These are phyloP conservation scores for Camptophora hylomeconis DNA, from an alignment of 2,329 filamentous ascomycete genomes.

Conservation along the genomic window DNA sequence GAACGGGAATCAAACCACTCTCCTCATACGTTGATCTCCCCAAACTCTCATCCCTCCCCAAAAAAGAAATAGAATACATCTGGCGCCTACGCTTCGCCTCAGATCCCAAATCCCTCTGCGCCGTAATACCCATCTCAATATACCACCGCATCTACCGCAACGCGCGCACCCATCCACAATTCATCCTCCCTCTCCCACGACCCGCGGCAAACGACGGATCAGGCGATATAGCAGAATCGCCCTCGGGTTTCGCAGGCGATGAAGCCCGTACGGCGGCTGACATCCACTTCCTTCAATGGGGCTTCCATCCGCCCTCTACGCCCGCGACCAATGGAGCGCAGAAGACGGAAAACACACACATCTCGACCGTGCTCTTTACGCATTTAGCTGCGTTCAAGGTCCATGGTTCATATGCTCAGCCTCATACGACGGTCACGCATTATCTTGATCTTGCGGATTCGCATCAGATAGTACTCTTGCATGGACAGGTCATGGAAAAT, in stretches of 20 bases:
- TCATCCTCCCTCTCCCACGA: constrained; percentile 70
- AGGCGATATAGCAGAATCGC: constrained; percentile 17
- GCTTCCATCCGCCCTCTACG: constrained; percentile 53
- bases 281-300: constrained; percentile 95
- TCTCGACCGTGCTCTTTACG: constrained; percentile 77
- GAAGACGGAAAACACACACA: constrained; percentile 38
- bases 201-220: constrained; percentile 14
- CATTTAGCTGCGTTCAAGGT: constrained; percentile 87
- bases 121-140: constrained; percentile 59
- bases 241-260: constrained; percentile 21
- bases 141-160: constrained; percentile 59
- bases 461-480: constrained; percentile 72
- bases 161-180: constrained; percentile 67
- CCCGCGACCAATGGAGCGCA: constrained; percentile 16
- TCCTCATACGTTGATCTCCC: constrained; percentile 63
- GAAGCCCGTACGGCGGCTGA: constrained; percentile 52
- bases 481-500: constrained; percentile 65
- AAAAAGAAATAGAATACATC: constrained; percentile 70
- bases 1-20: constrained; percentile 47
- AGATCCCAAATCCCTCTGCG: constrained; percentile 66
- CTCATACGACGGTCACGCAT: constrained; percentile 89
- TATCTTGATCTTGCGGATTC: constrained; percentile 65
- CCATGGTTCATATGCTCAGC: constrained; percentile 75
- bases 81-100: constrained; percentile 81
- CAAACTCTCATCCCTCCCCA: constrained; percentile 60